Conservation (phyloP, 2,329 filamentous ascomycete species). For the Fusarium equiseti region DNA sequence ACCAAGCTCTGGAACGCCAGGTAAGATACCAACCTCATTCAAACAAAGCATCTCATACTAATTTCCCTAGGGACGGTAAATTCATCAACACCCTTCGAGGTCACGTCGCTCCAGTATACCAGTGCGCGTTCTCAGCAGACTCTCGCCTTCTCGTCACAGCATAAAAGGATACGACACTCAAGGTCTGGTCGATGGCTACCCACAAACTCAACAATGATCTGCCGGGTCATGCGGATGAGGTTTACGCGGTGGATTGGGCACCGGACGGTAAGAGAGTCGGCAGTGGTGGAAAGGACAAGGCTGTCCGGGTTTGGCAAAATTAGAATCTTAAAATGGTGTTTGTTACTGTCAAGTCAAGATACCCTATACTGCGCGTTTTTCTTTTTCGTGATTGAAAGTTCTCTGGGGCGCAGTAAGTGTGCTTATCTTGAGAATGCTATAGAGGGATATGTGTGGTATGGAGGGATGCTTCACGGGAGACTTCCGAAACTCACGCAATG, state of each 20-base stretch:
- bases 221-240: constrained; percentile 91
- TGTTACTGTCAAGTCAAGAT: constrained; percentile 42
- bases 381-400: background rate
- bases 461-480: constrained; percentile 29
- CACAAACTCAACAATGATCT: constrained; percentile 85
- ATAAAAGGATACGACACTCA: constrained; percentile 92
- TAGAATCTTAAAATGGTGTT: constrained; percentile 51
- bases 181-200: constrained; percentile 91
- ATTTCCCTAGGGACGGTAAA: constrained; percentile 67
- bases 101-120: constrained; percentile 91
- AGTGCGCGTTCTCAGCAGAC: constrained; percentile 92
- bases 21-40: constrained; percentile 55
- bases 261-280: constrained; percentile 89
- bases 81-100: constrained; percentile 91
- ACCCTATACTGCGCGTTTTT: constrained; percentile 20
- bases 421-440: constrained; percentile 30
- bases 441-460: constrained; percentile 21
- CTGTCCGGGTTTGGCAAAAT: constrained; percentile 74
- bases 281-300: constrained; percentile 94
- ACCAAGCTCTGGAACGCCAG: constrained; percentile 90
- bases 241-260: constrained; percentile 95
- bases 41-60: constrained; percentile 18
- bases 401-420: constrained; percentile 6
- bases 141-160: constrained; percentile 88
- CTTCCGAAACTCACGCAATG: constrained; percentile 32